Base-by-base conservation (phyloP, 2,329 filamentous ascomycete genomes). In the Phaeosphaeriaceae sp. region DNA sequence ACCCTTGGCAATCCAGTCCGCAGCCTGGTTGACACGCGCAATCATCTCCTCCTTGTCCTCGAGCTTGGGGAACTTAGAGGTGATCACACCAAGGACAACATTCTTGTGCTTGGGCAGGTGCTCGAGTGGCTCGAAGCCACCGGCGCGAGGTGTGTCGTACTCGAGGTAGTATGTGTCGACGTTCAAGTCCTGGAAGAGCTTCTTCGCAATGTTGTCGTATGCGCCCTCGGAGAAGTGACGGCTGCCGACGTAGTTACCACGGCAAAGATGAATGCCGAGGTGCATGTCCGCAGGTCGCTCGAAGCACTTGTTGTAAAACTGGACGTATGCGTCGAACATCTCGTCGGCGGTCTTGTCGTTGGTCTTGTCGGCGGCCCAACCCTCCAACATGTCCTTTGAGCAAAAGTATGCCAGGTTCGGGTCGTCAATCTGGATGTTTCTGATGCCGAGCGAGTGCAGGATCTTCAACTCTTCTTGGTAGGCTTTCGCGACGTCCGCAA, bases 261-360 rank as follows among this genome's bases (percentile, higher is more conserved):
- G 72, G 83, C 91, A 93, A 51, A 93, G 81, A 72, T 93, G 91
- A 17, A 93, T 88, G 47, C 91, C 91, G 2, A 91, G 84, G 76
- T 92, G 90, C 82, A 93, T 86, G 71, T 93, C 90, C 1, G 81
- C 74, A 0, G 90, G 89, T 0, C 86, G 79, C 67, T 75, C 80
- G 70, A 91, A 83, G 69, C 84, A 86, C 75, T 90, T 88, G 74
- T 93, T 93, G 82, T 93, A 93, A 64, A 91, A 86, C 60, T 84
- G 82, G 74, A 93, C 90, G 78, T 93, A 93, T 25, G 88, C 86
- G 66, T 91, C 88, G 21, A 93, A 85, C 46, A 92, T 86, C 65
- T 89, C 87, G 48, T 91, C 89, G 7, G 89, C 85, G 1, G 85
- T 85, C 74, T 88, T 86, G 53, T 85, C 85, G 73, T 93, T 92